Base-by-base conservation (phyloP, 768 basidiomycete species). In the Suillus subluteus region DNA sequence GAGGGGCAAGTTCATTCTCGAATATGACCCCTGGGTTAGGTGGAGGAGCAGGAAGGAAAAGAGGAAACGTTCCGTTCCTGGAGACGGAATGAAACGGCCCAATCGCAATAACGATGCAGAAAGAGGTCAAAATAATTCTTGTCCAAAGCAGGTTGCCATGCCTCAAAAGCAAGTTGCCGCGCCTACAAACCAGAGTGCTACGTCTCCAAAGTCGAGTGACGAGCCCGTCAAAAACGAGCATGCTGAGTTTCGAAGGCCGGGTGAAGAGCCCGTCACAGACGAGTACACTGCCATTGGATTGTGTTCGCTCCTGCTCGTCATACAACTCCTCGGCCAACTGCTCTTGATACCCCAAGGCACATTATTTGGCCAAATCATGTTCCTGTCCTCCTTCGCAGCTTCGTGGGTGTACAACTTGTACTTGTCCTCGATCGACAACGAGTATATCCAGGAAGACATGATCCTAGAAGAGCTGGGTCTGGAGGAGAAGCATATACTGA, bases 361-460 rank as follows among this genome's bases (percentile, higher is more conserved):
- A 9, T 71, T 79, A 46, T 78, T 79, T 12, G 79, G 79, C 18
- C 79, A 80, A 62, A 68, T 76, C 64, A 65, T 80, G 75, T 80
- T 80, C 65, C 63, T 80, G 35, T 56, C 62, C 0, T 69, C 78
- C 0, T 71, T 80, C 13, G 79, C 72, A 21, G 71, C 69, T 15
- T 79, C 79, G 1, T 78, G 79, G 54, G 30, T 16, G 6, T 80
- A 80, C 63, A 79, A 79, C 41, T 54, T 75, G 0, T 76, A 66
- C 32, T 69, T 80, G 61, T 69, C 64, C 6, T 74, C 75, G 0
- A 66, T 81, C 72, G 77, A 82, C 18, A 70, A 63, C 50, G 65
- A 73, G 23, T 40, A 30, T 6, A 38, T 67, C 8, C 75, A 77
- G 13, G 50, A 61, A 37, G 62, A 63, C 4, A 65, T 76, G 11